Evolutionary conservation across 257 asterid species (phyloP).

Genomic region (Parsonsia alboflavescens): DNA sequence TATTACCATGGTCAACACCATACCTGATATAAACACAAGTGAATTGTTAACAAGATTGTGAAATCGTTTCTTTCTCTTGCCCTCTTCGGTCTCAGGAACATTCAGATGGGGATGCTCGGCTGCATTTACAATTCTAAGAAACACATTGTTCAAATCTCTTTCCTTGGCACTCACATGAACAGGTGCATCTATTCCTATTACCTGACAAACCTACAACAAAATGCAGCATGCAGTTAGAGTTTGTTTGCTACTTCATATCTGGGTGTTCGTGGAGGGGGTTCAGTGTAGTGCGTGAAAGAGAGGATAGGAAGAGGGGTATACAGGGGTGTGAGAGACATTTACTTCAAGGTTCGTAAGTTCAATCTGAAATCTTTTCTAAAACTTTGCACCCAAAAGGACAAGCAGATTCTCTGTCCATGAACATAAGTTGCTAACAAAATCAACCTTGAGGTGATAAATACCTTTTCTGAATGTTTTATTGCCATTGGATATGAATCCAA

Average conservation of each 20-base stretch:
- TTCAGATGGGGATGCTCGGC: constrained; percentile 85
- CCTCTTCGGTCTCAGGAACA: constrained; percentile 82
- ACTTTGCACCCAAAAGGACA: not conserved
- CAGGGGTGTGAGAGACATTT: no score
- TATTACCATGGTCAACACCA: not conserved
- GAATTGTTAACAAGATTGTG: constrained; percentile 55
- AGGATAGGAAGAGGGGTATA: not conserved
- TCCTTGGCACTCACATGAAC: constrained; percentile 80
- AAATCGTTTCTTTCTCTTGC: constrained; percentile 62
- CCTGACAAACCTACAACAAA: constrained; percentile 62
- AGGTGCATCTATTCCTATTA: constrained; percentile 79
- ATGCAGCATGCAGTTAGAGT: not conserved
- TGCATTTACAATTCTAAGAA: constrained; percentile 67
- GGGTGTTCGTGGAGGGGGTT: not conserved
- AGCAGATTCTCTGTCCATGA: not conserved
- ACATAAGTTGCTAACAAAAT: constrained; percentile 14
- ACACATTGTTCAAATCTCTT: constrained; percentile 68
- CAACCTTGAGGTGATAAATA: constrained; percentile 23
- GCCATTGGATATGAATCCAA: constrained; percentile 51
- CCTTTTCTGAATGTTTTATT: constrained; percentile 72
- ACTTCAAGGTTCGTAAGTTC: not conserved
- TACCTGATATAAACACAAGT: constrained; percentile 78
- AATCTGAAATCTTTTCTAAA: not conserved
- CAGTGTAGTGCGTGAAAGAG: not conserved
- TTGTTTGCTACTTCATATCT: not conserved